Base-by-base conservation (phyloP, 352 stramenopile genomes). In the Phytophthora multivora region DNA sequence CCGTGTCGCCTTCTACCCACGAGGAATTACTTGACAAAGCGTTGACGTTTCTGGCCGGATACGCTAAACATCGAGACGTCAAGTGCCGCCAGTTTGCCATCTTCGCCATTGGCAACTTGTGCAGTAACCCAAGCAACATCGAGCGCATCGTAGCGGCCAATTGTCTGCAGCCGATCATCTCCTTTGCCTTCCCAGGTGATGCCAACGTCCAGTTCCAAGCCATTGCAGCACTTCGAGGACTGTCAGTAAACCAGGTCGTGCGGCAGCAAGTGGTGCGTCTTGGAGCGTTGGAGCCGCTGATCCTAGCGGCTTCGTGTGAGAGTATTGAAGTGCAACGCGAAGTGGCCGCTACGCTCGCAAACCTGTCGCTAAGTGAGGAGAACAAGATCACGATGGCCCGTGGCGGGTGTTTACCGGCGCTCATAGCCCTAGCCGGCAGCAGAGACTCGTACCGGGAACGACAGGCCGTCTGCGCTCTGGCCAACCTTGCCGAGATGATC, bases 121-220 rank as follows among this genome's bases (percentile, higher is more conserved):
- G 94, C 69, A 89, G 91, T 51, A 98, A 98, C 64, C 74, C 86
- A 5, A 75, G 73, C 10, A 98, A 98, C 69, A 73, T 97, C 41
- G 87, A 98, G 50, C 57, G 61, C 25, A 90, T 99, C 35, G 86
- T 98, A 9, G 77, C 76, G 8, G 78, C 83, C 8, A 91, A 97
- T 30, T 95, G 80, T 49, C 78, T 98, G 19, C 95, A 97, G 64
- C 90, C 94, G 16, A 86, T 98, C 50, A 96, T 99, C 46, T 94
- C 92, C 3, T 98, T 97, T 59, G 82, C 91, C 1, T 99, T 99
- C 61, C 95, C 95, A 5, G 91, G 92, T 4, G 84, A 97, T 35
- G 61, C 85, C 15, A 98, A 98, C 59, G 91, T 98, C 30, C 97
- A 99, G 73, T 99, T 98, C 73, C 96, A 98, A 77, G 96, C 97